Percentiles rank a stretch among this genome's conserved stretches.
These are phyloP conservation scores for Kazachstania bromeliacearum DNA, from an alignment of 805 yeast species.

Conservation along the genomic window DNA sequence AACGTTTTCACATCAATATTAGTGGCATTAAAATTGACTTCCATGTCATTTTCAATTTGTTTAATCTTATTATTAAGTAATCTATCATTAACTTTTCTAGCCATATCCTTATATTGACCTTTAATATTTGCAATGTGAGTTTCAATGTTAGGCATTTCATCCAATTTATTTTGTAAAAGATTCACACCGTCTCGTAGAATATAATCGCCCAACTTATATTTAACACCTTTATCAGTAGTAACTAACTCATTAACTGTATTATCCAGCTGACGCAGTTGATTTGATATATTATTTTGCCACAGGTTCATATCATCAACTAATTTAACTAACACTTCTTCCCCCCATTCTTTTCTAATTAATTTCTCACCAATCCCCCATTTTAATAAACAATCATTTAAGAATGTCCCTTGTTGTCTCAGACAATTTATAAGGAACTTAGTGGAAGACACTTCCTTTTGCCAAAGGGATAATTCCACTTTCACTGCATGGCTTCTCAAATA, in stretches of 20 bases:
- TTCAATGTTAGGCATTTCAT: slow-evolving; percentile 26
- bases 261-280: slow-evolving; percentile 29
- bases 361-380: slow-evolving; percentile 26
- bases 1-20: slow-evolving; percentile 15
- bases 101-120: slow-evolving; percentile 23
- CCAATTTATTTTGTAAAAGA: slow-evolving; percentile 23
- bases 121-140: slow-evolving; percentile 25
- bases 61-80: slow-evolving; percentile 10
- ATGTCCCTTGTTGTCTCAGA: slow-evolving; percentile 37
- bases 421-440: slow-evolving; percentile 39
- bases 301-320: slow-evolving; percentile 16
- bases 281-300: slow-evolving; percentile 30
- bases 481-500: slow-evolving; percentile 7
- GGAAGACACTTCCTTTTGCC: slow-evolving; percentile 36
- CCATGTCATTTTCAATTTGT: slow-evolving; percentile 11
- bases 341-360: slow-evolving; percentile 19
- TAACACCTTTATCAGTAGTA: slow-evolving; percentile 8
- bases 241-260: slow-evolving; percentile 30
- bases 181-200: slow-evolving; percentile 34
- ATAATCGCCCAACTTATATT: slow-evolving; percentile 35
- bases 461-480: slow-evolving; percentile 28
- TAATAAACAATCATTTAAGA: slow-evolving; percentile 29
- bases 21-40: slow-evolving; percentile 17
- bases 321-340: slow-evolving; percentile 14
- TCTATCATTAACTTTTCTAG: slow-evolving; percentile 21